Percentiles rank a stretch among this genome's conserved stretches.
phyloP scores from a whole-genome alignment of 176 grass and related monocot species.

The Tuctoria greenei region DNA sequence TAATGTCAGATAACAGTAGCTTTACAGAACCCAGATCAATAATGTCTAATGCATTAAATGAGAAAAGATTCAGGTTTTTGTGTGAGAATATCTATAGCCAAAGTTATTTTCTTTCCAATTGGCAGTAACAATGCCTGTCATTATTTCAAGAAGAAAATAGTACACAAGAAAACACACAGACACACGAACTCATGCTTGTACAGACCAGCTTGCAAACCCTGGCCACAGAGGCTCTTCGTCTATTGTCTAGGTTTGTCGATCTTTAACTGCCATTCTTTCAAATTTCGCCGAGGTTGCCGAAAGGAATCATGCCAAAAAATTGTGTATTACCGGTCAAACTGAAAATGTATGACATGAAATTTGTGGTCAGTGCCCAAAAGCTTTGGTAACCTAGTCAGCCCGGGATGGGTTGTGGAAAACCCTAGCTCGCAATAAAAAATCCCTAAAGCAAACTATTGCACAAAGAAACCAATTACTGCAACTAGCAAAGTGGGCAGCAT shows the following conservation, averaged over 20 bases:
- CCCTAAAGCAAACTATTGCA: not conserved
- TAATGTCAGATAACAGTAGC: not conserved
- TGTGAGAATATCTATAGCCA: too few relatives aligned
- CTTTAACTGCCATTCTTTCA: not conserved
- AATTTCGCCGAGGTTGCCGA: not conserved
- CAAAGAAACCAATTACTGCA: not conserved
- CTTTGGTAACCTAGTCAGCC: not conserved
- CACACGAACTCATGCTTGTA: not conserved
- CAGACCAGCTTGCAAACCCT: not conserved
- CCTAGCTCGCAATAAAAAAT: not conserved
- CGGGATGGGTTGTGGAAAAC: not conserved
- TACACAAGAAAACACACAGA: not conserved
- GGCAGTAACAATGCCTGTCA: too few relatives aligned
- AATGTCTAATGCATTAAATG: not conserved
- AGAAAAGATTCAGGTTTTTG: too few relatives aligned
- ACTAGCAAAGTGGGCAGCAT: not conserved
- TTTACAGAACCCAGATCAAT: not conserved
- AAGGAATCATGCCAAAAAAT: not conserved
- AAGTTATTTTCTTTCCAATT: too few relatives aligned
- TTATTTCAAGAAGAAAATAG: not conserved
- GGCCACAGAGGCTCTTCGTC: not conserved
- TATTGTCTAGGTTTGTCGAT: not conserved
- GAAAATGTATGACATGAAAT: not conserved
- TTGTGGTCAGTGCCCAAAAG: not conserved
- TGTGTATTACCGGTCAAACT: not conserved